These are phyloP conservation scores for Gaeumannomyces sp. DNA, from an alignment of 2,329 filamentous ascomycete genomes.

Conservation along the genomic window DNA sequence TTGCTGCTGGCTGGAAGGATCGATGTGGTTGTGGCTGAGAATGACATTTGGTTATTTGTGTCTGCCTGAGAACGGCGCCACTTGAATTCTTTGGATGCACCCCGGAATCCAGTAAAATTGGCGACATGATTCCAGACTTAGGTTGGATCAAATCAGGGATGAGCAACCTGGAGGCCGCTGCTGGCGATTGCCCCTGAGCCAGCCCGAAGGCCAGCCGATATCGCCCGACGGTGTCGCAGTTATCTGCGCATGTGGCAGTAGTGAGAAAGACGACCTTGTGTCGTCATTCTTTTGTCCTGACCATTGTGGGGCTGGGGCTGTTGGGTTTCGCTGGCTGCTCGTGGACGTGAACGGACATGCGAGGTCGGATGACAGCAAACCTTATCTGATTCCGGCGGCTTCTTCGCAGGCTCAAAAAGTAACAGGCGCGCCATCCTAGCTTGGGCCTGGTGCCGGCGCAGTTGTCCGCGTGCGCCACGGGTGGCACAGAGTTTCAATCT, in stretches of 20 bases:
- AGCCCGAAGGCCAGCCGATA: too few relatives aligned
- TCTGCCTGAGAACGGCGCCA: background rate
- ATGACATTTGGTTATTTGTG: background rate
- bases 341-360: too few relatives aligned
- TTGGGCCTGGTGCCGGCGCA: too few relatives aligned
- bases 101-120: background rate
- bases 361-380: background rate
- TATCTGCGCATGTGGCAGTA: too few relatives aligned
- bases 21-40: background rate
- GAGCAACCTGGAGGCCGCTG: background rate
- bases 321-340: background rate
- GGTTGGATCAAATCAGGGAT: background rate
- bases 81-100: background rate
- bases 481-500: too few relatives aligned
- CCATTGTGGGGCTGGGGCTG: background rate
- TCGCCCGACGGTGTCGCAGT: too few relatives aligned
- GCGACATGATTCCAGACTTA: background rate
- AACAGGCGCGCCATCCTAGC: too few relatives aligned
- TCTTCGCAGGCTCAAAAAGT: too few relatives aligned
- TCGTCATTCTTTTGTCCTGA: background rate
- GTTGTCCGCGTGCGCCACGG: too few relatives aligned
- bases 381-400: too few relatives aligned
- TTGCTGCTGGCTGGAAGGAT: background rate
- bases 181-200: background rate
- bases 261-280: too few relatives aligned